Percentiles rank a stretch among this genome's conserved stretches.
Evolutionary conservation across 140 eudicot genomes (phyloP).

Genomic region (Erigeron philadelphicus): DNA sequence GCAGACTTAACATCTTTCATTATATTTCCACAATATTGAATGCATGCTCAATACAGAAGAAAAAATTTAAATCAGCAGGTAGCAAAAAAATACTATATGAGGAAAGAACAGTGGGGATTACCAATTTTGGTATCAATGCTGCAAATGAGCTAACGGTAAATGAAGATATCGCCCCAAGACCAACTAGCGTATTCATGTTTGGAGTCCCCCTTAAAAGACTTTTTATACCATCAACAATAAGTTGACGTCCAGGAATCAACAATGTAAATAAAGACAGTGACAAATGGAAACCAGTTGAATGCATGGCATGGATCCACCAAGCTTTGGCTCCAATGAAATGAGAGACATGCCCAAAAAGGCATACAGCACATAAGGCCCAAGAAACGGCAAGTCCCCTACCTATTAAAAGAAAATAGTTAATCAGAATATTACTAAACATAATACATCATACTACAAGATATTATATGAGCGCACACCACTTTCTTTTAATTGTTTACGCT

Average conservation of each 20-base stretch:
- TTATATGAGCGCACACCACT: conserved; percentile 8
- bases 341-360: conserved; percentile 88
- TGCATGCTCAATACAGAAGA: background rate
- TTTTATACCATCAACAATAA: conserved; percentile 78
- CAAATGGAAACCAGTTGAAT: conserved; percentile 90
- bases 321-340: conserved; percentile 89
- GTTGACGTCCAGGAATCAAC: conserved; percentile 91
- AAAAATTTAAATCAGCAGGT: conserved; percentile 1
- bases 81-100: background rate
- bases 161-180: conserved; percentile 97
- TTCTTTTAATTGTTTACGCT: conserved; percentile 16
- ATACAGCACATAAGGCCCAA: conserved; percentile 97
- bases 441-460: background rate
- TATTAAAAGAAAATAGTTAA: conserved; percentile 25
- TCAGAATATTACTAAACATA: background rate
- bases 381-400: conserved; percentile 97
- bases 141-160: conserved; percentile 93
- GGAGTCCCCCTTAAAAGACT: conserved; percentile 88
- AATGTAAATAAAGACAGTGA: conserved; percentile 80
- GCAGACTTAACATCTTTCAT: background rate
- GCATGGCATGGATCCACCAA: conserved; percentile 86
- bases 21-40: background rate
- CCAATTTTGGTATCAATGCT: conserved; percentile 90
- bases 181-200: conserved; percentile 97
- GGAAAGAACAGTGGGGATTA: conserved; percentile 24